These are phyloP conservation scores for Arthrobotrys conoides DNA, from an alignment of 2,329 filamentous ascomycete genomes.

Conservation along the genomic window DNA sequence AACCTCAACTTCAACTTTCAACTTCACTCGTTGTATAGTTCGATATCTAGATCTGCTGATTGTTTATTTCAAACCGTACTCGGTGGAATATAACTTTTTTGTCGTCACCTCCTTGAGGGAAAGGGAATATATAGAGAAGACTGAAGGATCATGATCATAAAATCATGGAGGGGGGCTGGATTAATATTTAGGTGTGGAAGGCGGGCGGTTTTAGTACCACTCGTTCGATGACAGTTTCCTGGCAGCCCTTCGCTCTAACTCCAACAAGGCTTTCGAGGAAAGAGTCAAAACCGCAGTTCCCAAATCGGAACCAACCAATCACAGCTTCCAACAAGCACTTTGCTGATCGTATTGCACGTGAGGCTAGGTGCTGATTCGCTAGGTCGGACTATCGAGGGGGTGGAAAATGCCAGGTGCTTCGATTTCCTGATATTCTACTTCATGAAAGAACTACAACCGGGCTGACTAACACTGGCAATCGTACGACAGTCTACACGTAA, in stretches of 20 bases:
- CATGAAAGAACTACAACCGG: background rate
- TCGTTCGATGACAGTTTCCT: constrained; percentile 25
- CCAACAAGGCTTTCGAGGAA: constrained; percentile 18
- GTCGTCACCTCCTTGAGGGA: constrained; percentile 28
- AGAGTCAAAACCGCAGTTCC: constrained; percentile 56
- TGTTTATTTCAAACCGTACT: constrained; percentile 16
- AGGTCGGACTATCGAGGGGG: constrained; percentile 14
- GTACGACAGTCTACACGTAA: constrained; percentile 44
- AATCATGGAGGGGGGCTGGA: constrained; percentile 10
- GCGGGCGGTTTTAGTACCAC: constrained; percentile 41
- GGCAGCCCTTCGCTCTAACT: constrained; percentile 31
- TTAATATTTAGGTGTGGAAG: constrained; percentile 30
- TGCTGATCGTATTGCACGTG: constrained; percentile 59
- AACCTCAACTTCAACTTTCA: background rate
- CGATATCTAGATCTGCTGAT: constrained; percentile 15
- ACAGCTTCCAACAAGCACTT: constrained; percentile 36
- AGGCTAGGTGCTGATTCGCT: constrained; percentile 60
- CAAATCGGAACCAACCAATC: background rate
- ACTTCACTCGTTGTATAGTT: background rate
- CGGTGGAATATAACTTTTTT: constrained; percentile 19
- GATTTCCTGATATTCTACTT: constrained; percentile 12
- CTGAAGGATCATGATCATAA: constrained; percentile 41
- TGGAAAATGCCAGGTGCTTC: constrained; percentile 54
- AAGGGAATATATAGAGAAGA: constrained; percentile 30
- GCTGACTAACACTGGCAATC: constrained; percentile 28